Conservation (phyloP, 2,329 filamentous ascomycete genomes). For the Fusarium subglutinans region DNA sequence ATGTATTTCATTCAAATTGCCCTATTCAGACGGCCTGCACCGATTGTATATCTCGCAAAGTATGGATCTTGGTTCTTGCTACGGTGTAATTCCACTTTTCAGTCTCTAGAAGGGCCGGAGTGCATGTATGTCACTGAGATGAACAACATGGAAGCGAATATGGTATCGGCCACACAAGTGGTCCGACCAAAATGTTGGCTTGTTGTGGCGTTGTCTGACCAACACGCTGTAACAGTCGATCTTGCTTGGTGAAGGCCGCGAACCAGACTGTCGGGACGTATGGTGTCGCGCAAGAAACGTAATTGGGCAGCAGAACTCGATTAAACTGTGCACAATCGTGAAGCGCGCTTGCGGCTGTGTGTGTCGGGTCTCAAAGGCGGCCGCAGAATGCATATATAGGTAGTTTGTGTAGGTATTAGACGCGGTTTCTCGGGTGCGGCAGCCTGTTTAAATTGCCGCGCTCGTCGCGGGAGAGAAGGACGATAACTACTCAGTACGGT, state of each 20-base stretch:
- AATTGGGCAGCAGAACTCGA: conserved; percentile 32
- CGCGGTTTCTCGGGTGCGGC: background rate
- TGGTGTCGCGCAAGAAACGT: conserved; percentile 13
- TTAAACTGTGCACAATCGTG: conserved; percentile 20
- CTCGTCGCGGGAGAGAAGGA: background rate
- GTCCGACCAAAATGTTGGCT: conserved; percentile 18
- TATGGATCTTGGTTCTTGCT: background rate
- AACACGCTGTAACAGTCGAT: conserved; percentile 38
- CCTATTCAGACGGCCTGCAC: background rate
- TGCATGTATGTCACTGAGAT: background rate
- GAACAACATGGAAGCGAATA: background rate
- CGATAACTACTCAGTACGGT: background rate
- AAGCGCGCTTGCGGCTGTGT: conserved; percentile 10
- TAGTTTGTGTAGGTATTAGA: conserved; percentile 2
- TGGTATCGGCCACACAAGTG: conserved; percentile 1
- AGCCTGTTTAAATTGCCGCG: background rate
- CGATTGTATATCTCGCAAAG: background rate
- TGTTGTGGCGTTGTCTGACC: conserved; percentile 34
- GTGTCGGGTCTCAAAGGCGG: background rate
- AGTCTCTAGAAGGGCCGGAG: background rate
- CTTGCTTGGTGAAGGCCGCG: conserved; percentile 36
- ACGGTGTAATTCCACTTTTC: background rate
- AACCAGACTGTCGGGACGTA: conserved; percentile 39
- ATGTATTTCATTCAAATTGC: background rate
- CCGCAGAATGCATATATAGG: conserved; percentile 15